A percentile compares a stretch with the other conserved stretches of the same genome.
phyloP scores from a whole-genome alignment of 176 grass and related monocot genomes.

The Elaeis guineensis region DNA sequence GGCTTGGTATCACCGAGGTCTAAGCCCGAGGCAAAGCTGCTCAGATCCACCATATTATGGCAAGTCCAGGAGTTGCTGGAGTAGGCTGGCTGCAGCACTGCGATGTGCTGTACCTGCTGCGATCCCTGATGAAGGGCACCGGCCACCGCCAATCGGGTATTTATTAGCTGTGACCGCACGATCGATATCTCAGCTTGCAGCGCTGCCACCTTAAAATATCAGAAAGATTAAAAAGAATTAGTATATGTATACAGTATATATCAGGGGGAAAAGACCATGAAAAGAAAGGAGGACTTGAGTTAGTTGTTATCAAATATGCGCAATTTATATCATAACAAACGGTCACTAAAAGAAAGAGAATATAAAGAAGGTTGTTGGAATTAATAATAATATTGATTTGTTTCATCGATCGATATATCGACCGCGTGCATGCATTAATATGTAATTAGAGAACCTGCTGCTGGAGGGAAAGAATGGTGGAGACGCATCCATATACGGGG shows the following conservation, averaged over 20 bases:
- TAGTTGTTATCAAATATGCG: too few relatives aligned
- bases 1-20: background rate
- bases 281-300: too few relatives aligned
- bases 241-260: too few relatives aligned
- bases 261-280: too few relatives aligned
- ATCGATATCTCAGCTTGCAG: constrained; percentile 12
- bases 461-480: constrained; percentile 10
- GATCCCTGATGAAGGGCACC: background rate
- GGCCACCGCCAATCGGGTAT: background rate
- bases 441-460: background rate
- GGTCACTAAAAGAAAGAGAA: too few relatives aligned
- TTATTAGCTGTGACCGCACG: constrained; percentile 12
- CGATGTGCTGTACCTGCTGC: background rate
- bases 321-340: too few relatives aligned
- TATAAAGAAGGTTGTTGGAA: too few relatives aligned
- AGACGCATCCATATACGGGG: constrained; percentile 10
- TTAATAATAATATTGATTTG: too few relatives aligned
- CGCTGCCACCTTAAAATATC: background rate
- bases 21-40: background rate
- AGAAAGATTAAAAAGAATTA: background rate
- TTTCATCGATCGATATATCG: too few relatives aligned
- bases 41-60: background rate
- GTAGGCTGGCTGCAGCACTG: background rate
- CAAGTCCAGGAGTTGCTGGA: constrained; percentile 7
- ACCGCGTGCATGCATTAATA: too few relatives aligned